These are phyloP conservation scores for Aschersonia sp. DNA, from an alignment of 2,329 filamentous ascomycete species.

Conservation along the genomic window DNA sequence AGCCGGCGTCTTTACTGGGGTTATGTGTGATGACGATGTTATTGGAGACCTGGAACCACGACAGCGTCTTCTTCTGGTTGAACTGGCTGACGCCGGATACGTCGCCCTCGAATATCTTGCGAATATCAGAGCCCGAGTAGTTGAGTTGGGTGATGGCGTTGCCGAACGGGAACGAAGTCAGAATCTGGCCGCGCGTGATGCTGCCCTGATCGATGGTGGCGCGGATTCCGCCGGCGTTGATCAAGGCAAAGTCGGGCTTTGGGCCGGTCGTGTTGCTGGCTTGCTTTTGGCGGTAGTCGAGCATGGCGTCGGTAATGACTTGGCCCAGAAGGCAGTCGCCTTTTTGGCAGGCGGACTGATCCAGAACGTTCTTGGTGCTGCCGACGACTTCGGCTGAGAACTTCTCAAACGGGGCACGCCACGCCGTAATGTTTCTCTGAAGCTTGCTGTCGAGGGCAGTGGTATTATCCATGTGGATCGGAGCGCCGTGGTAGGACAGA, in stretches of 20 bases:
- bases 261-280: constrained; percentile 18
- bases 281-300: constrained; percentile 40
- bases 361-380: constrained; percentile 35
- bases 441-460: constrained; percentile 41
- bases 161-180: constrained; percentile 52
- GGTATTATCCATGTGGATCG: constrained; percentile 48
- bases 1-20: constrained; percentile 31
- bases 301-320: constrained; percentile 44
- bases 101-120: constrained; percentile 44
- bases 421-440: constrained; percentile 41
- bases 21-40: constrained; percentile 44
- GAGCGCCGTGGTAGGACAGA: constrained; percentile 46
- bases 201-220: constrained; percentile 46
- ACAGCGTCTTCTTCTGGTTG: constrained; percentile 37
- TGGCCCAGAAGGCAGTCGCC: constrained; percentile 44
- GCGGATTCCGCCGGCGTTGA: constrained; percentile 51
- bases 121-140: constrained; percentile 37
- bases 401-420: constrained; percentile 46
- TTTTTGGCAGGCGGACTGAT: constrained; percentile 42
- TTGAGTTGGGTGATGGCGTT: constrained; percentile 47
- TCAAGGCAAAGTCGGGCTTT: constrained; percentile 38
- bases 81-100: constrained; percentile 38
- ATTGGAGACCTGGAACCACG: constrained; percentile 45
- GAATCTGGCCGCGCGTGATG: constrained; percentile 48
- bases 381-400: constrained; percentile 31